Evolutionary conservation across 2,329 filamentous ascomycete species (phyloP), one percentile per base, ranked within the genome.

Genomic region (Ilyonectria mors-panacis): DNA sequence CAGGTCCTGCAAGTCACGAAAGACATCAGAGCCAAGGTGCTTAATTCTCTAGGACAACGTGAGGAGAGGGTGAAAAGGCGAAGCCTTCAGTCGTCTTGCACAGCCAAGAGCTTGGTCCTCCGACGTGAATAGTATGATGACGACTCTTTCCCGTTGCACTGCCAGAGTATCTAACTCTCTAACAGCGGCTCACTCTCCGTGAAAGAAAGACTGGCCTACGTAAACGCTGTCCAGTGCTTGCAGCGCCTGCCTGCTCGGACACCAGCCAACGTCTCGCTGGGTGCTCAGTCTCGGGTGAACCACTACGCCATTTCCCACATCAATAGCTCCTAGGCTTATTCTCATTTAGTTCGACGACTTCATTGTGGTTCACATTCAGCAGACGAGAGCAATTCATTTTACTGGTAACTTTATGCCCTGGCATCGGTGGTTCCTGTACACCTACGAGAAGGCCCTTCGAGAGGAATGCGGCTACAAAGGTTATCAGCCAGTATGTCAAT

Each of bases 371-470:
- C 39, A 42, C 39, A 42, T 42, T 17, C 15, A 42, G 39, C 13
- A n/a, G 39, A 42, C 39, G 4, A 17, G 13, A n/a, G n/a, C 15
- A 17, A 42, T 42, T 6, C 39, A 42, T 15, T 42, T 42, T n/a
- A 42, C 39, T n/a, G 39, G 39, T 19, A 42, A 42, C 39, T 42
- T 42, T n/a, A 42, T 54, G 26, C 48, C 28, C 15, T 61, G 59
- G 26, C 48, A 54, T 44, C 48, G 37, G 30, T 54, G 48, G 37
- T 45, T 60, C n/a, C n/a, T 53, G 6, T 17, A 47, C 4, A 23
- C 26, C 12, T 45, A 54, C 19, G 39, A 37, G 37, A 26, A 33
- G 42, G 44, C 56, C 15, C 28, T 48, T 9, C 10, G 56, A 21
- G 48, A 42, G 15, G 39, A 42, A n/a, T 42, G 39, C 17, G 39